Conservation (phyloP, 257 asterid species). For the Linaria vulgaris region DNA sequence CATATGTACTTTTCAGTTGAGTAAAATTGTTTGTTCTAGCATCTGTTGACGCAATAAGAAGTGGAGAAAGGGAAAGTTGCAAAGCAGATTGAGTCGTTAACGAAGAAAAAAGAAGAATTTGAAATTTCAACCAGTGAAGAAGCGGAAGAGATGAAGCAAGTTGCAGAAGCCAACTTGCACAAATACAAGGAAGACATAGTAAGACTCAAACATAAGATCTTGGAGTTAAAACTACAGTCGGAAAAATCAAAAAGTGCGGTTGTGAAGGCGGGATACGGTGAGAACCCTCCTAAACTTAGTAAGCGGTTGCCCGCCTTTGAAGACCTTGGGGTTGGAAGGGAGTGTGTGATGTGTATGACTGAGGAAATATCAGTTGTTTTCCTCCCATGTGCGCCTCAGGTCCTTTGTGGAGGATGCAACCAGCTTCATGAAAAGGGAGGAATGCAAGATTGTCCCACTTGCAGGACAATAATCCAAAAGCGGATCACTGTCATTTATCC, state of each 20-base stretch:
- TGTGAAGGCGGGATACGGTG: constrained; percentile 38
- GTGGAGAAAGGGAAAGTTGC: constrained; percentile 37
- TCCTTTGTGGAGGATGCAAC: too few relatives aligned
- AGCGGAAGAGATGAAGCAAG: constrained; percentile 40
- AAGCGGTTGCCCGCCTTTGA: constrained; percentile 40
- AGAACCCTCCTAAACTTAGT: constrained; percentile 19
- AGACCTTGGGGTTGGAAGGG: constrained; percentile 40
- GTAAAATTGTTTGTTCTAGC: too few relatives aligned
- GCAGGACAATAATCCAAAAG: too few relatives aligned
- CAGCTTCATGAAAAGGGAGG: too few relatives aligned
- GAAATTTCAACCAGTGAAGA: constrained; percentile 35
- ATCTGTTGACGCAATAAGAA: constrained; percentile 50
- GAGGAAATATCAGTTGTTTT: constrained; percentile 35
- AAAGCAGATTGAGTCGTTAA: constrained; percentile 28
- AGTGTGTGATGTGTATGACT: constrained; percentile 78
- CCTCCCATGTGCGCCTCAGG: too few relatives aligned
- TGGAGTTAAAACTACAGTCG: constrained; percentile 42
- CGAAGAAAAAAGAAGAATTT: constrained; percentile 38
- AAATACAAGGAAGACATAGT: constrained; percentile 38
- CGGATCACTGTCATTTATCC: too few relatives aligned
- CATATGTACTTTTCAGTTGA: too few relatives aligned
- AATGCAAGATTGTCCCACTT: too few relatives aligned
- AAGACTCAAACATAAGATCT: constrained; percentile 42
- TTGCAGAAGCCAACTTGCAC: constrained; percentile 34
- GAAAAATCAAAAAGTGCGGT: constrained; percentile 52